Base-by-base conservation (phyloP, 331 rosid genomes). In the Pyrus hybrid region DNA sequence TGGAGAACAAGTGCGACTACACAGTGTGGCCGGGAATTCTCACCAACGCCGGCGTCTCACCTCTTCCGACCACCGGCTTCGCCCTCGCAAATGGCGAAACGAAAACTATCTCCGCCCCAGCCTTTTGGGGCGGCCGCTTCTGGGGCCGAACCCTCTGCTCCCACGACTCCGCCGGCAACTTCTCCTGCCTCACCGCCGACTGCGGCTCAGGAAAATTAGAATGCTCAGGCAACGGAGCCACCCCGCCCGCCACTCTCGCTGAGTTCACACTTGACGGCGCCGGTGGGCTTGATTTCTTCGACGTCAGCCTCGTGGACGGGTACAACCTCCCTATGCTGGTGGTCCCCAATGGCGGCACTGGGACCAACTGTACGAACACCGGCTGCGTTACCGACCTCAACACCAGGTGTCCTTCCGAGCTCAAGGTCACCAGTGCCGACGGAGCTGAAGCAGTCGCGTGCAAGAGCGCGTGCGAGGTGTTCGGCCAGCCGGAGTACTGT, bases 1-100 rank as follows among this genome's bases (percentile, higher is more conserved):
- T 93, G 1, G 67, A 88, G 22, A 93, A 93, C 90, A 86, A 91
- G 82, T 93, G 98, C 85, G 96, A 88, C 18, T 71, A 91, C 77
- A 87, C 93, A 0, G 95, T 93, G 5, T 93, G 98, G 98, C 98
- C 97, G 0, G 98, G 98, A 76, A 90, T 90, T 81, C 94, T 91
- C 14, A 58, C 98, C 1, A 93, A 87, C 86, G 97, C 97, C 18
- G 98, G 98, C 2, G 72, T 93, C 6, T 29, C 91, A 0, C 78
- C 91, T 2, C 86, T 91, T 75, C 32, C 94, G 4, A 71, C 74
- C 57, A 93, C 98, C 32, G 98, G 97, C 63, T 93, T 93, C 78
- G 85, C 75, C 37, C 95, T 93, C 12, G 83, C 83, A 30, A 71
- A 83, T 26, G 97, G 85, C 5, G 93, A 91, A 26, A 85, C 98